A percentile compares a stretch with the other conserved stretches of the same genome.
Evolutionary conservation across 2,329 filamentous ascomycete species (phyloP).

Genomic region (Aspergillus sp.): DNA sequence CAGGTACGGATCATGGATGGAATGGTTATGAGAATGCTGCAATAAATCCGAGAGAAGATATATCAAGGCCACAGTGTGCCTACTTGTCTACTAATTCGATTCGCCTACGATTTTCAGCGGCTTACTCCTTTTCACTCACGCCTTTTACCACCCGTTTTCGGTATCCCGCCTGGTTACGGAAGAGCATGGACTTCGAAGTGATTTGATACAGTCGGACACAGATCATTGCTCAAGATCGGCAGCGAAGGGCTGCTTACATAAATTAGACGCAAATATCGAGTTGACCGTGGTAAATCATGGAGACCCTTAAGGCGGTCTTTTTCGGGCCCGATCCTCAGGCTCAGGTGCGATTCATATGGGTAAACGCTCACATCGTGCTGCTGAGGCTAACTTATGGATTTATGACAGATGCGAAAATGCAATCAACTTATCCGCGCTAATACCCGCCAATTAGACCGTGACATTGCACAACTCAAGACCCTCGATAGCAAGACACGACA

Average conservation of each 20-base stretch:
- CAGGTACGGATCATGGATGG: conserved; percentile 4
- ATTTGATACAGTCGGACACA: background rate
- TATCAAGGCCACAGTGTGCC: background rate
- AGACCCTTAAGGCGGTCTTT: conserved; percentile 78
- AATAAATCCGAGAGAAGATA: background rate
- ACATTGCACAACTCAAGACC: conserved; percentile 70
- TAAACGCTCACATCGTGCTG: background rate
- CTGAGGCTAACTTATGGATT: conserved; percentile 3
- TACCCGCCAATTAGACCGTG: conserved; percentile 88
- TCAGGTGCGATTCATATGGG: conserved; percentile 57
- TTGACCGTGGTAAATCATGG: conserved; percentile 53
- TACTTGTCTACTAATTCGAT: background rate
- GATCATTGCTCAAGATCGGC: too few species aligned
- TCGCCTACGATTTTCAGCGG: background rate
- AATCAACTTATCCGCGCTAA: conserved; percentile 84
- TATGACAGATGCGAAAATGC: conserved; percentile 78
- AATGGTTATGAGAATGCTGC: conserved; percentile 1
- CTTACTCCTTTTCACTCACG: background rate
- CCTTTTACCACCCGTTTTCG: background rate
- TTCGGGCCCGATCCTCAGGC: conserved; percentile 87
- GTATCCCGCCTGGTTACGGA: conserved; percentile 1
- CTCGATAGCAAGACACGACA: conserved; percentile 79
- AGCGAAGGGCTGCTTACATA: too few species aligned
- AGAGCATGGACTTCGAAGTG: background rate
- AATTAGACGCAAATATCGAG: too few species aligned